Evolutionary conservation across 2,329 filamentous ascomycete genomes (phyloP), one percentile per base, ranked within the genome.

Genomic region (Pseudogymnoascus sp.): DNA sequence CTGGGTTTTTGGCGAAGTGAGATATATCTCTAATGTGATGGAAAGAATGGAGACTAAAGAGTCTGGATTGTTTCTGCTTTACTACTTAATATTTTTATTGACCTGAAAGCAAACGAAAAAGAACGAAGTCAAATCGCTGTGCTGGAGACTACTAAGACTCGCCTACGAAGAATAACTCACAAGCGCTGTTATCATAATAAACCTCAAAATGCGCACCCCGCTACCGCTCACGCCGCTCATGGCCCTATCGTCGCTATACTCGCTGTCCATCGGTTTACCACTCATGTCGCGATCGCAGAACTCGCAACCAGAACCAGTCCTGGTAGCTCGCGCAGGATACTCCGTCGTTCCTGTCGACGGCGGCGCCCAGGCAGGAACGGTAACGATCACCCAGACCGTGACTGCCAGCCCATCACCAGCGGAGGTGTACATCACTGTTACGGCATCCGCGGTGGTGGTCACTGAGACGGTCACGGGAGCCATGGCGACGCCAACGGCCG

Each of bases 261-360:
- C 33, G n/a, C 30, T 38, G 18, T 23, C 30, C 7, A 7, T 28
- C 9, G 30, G 30, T 37, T 13, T 37, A 10, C 55, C 55, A n/a
- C 15, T 37, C 55, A 28, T 38, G 18, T 38, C 55, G 30, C 55
- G 55, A 37, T 13, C 33, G 45, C 13, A 52, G 26, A 23, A 52
- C 13, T 52, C 26, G 15, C 45, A 30, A 12, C 45, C 26, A 52
- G 23, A 30, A 30, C 45, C 45, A 13, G 45, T 19, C 10, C 26
- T 69, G 13, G 57, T 62, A 35, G 61, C 60, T 57, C 65, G 68
- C 55, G 68, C 67, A 63, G 64, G 64, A 15, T 72, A 72, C 59
- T 71, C 70, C 8, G 69, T 72, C 55, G 69, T 72, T 12, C 60
- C 68, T 34, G 70, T 72, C n/a, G 69, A 71, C 65, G 70, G 70